phyloP scores from a whole-genome alignment of 352 stramenopile species.

The Stramenopiles sp. region DNA sequence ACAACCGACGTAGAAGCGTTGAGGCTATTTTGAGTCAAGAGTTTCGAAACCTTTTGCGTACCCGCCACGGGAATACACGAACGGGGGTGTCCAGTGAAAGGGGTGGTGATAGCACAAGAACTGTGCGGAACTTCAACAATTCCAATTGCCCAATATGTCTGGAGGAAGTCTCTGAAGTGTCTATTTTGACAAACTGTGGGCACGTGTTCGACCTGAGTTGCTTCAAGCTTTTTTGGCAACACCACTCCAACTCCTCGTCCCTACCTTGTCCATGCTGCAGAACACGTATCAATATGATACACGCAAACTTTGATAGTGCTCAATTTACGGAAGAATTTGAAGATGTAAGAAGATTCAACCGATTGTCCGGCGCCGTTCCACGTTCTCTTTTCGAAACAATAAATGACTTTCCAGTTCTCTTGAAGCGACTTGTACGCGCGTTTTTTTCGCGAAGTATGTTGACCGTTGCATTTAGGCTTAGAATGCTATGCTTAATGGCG shows the following conservation, averaged over 20 bases:
- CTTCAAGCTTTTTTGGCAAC: background rate
- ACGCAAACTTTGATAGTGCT: background rate
- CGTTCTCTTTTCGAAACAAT: background rate
- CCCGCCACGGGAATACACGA: too few relatives aligned
- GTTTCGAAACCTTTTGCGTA: background rate
- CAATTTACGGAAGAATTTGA: background rate
- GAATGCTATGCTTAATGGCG: background rate
- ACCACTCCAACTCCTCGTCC: background rate
- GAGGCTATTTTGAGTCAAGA: background rate
- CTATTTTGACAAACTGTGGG: background rate
- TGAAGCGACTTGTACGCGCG: background rate
- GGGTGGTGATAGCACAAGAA: too few relatives aligned
- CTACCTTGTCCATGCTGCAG: background rate
- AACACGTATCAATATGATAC: background rate
- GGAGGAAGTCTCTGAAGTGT: background rate
- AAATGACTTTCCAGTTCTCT: background rate
- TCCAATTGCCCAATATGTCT: background rate
- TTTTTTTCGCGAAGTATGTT: background rate
- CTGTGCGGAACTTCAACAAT: background rate
- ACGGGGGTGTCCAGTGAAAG: too few relatives aligned
- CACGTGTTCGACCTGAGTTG: background rate
- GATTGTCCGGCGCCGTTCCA: background rate
- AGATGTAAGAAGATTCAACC: background rate
- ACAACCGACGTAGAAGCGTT: background rate
- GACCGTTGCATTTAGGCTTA: background rate